Percentiles rank a stretch among this genome's conserved stretches.
phyloP scores from a whole-genome alignment of 208 protist genomes.

The Strigomonas oncopelti region DNA sequence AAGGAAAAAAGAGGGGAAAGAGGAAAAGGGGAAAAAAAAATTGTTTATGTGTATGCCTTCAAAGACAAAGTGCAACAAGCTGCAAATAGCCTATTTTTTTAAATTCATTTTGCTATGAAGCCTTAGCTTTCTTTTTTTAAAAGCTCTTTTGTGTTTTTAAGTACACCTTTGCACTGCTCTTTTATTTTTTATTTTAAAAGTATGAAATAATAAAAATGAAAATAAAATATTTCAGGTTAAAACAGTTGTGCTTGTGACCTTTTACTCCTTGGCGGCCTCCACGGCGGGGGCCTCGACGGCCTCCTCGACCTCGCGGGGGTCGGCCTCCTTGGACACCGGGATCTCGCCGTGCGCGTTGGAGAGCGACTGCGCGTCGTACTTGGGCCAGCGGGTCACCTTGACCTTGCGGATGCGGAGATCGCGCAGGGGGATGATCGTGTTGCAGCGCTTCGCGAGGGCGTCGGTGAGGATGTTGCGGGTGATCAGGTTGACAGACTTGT shows the following conservation, averaged over 20 bases:
- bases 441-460: slow-evolving; percentile 93
- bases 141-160: too few species aligned
- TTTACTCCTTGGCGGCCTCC: neutral
- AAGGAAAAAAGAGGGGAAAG: too few species aligned
- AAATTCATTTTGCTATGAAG: too few species aligned
- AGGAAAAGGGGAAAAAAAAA: too few species aligned
- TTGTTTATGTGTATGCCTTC: neutral
- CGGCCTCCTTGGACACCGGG: slow-evolving; percentile 77
- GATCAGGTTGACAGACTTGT: slow-evolving; percentile 93
- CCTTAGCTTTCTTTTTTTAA: too few species aligned
- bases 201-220: neutral
- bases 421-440: slow-evolving; percentile 96
- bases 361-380: slow-evolving; percentile 93
- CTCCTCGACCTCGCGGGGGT: slow-evolving; percentile 70
- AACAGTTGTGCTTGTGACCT: neutral
- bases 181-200: neutral
- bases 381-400: slow-evolving; percentile 96
- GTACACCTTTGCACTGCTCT: too few species aligned
- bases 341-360: slow-evolving; percentile 89
- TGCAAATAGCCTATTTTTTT: too few species aligned
- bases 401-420: slow-evolving; percentile 98
- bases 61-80: too few species aligned
- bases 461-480: slow-evolving; percentile 93
- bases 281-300: slow-evolving; percentile 47
- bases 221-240: too few species aligned